Evolutionary conservation across 306 rosid genomes (phyloP).

Genomic region (Inga leiocalycina): DNA sequence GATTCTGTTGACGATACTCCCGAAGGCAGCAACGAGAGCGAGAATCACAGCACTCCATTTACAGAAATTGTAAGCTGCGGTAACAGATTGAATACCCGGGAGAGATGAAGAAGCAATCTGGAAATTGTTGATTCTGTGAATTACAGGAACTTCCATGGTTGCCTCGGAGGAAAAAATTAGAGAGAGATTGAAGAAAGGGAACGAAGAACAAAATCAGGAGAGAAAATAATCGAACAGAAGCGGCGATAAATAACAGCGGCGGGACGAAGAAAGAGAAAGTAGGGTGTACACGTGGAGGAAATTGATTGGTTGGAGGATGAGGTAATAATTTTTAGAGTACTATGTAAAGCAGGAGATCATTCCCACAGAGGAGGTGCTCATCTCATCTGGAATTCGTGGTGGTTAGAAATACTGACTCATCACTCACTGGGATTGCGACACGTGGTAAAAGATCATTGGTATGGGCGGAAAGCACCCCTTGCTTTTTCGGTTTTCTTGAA

Average conservation of each 20-base stretch:
- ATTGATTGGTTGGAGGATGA: constrained; percentile 2
- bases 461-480: background rate
- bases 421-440: background rate
- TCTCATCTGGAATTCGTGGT: background rate
- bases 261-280: background rate
- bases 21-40: constrained; percentile 66
- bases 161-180: background rate
- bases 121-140: constrained; percentile 60
- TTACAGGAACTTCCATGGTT: constrained; percentile 74
- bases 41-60: constrained; percentile 87
- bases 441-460: background rate
- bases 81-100: constrained; percentile 42
- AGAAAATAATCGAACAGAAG: background rate
- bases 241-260: background rate
- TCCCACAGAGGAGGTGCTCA: background rate
- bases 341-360: background rate
- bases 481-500: background rate
- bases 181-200: background rate
- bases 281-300: constrained; percentile 28
- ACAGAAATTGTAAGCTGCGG: constrained; percentile 51
- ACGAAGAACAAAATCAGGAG: background rate
- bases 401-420: background rate
- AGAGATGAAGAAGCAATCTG: constrained; percentile 42
- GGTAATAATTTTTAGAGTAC: constrained; percentile 2
- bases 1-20: constrained; percentile 58